These are phyloP conservation scores for Henckelia pumila DNA, from an alignment of 257 asterid genomes.

Conservation along the genomic window DNA sequence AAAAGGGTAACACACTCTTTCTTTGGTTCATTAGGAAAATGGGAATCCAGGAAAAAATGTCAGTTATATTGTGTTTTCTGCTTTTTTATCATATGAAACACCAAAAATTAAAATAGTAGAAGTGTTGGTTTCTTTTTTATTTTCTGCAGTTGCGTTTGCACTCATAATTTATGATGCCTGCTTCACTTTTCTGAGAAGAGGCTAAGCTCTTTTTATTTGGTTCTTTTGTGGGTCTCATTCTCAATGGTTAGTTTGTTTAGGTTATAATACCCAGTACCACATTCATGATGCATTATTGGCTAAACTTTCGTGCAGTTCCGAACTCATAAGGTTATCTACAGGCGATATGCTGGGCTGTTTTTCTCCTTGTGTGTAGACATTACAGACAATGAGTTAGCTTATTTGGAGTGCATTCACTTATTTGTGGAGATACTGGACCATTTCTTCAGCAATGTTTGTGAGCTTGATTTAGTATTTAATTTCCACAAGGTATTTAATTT, in stretches of 20 bases:
- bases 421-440: constrained; percentile 98
- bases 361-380: constrained; percentile 95
- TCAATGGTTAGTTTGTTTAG: not conserved
- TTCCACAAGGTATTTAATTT: constrained; percentile 77
- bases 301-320: constrained; percentile 63
- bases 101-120: not conserved
- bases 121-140: not conserved
- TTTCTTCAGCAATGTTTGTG: constrained; percentile 96
- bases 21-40: no score
- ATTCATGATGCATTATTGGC: constrained; percentile 13
- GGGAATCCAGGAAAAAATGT: not conserved
- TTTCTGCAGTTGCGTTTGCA: constrained; percentile 2
- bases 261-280: not conserved
- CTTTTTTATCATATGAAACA: not conserved
- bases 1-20: no score
- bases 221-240: not conserved
- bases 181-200: no score
- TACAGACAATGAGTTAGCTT: constrained; percentile 90
- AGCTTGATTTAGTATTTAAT: constrained; percentile 90
- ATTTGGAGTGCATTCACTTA: constrained; percentile 86
- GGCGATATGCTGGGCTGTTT: constrained; percentile 95
- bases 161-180: constrained; percentile 2
- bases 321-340: constrained; percentile 89
- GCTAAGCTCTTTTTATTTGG: not conserved
- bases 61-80: not conserved